Percentiles rank a stretch among this genome's conserved stretches.
Conservation (phyloP, 768 basidiomycete genomes). For the Tricholoma furcatifolium region DNA sequence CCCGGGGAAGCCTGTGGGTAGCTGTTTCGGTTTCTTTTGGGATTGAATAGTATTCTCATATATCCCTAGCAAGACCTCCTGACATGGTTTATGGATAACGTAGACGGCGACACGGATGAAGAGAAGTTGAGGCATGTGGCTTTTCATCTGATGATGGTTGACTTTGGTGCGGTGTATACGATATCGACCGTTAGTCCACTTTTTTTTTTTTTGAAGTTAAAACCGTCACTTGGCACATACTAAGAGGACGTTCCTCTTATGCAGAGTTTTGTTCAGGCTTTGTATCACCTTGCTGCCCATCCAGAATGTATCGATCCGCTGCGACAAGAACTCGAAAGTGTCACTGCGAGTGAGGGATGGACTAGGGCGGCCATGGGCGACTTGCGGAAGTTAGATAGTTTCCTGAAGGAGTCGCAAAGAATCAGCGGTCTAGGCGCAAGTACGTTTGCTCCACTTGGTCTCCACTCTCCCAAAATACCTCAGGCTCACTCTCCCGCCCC, state of each 20-base stretch:
- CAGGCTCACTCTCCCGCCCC: too few species aligned
- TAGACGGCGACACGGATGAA: slow-evolving; percentile 25
- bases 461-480: neutral
- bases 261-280: slow-evolving; percentile 35
- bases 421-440: slow-evolving; percentile 24
- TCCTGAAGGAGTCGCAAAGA: slow-evolving; percentile 38
- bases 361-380: slow-evolving; percentile 30
- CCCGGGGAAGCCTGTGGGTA: slow-evolving; percentile 29
- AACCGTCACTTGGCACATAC: slow-evolving; percentile 39
- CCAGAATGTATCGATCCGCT: slow-evolving; percentile 32
- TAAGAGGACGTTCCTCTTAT: slow-evolving; percentile 8
- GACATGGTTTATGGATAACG: slow-evolving; percentile 44
- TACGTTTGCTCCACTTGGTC: slow-evolving; percentile 13
- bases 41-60: neutral
- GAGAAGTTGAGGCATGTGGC: slow-evolving; percentile 28
- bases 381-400: slow-evolving; percentile 43
- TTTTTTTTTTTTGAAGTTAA: slow-evolving; percentile 22
- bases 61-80: slow-evolving; percentile 42
- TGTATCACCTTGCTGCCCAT: slow-evolving; percentile 36
- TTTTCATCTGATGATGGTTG: slow-evolving; percentile 34
- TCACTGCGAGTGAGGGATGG: slow-evolving; percentile 38
- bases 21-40: slow-evolving; percentile 12
- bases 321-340: slow-evolving; percentile 41
- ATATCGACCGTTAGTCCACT: slow-evolving; percentile 41
- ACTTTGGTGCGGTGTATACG: slow-evolving; percentile 45